phyloP scores from a whole-genome alignment of 345 rosid genomes.

The Gossypium anomalum region DNA sequence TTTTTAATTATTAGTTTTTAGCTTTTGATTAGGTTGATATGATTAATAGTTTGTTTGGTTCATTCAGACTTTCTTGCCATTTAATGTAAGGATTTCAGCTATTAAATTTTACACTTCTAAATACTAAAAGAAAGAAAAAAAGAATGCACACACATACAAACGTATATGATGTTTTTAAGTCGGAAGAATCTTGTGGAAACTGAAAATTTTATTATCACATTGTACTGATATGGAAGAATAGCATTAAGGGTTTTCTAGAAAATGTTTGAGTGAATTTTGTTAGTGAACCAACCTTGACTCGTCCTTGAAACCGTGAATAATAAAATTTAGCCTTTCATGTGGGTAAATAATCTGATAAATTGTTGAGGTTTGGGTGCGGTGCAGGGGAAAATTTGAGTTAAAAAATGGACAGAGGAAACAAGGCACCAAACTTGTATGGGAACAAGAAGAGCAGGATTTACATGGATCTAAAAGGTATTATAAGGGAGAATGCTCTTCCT shows the following conservation, averaged over 20 bases:
- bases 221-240: background rate
- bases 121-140: background rate
- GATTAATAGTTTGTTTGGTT: conserved; percentile 11
- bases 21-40: background rate
- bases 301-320: background rate
- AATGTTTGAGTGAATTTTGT: background rate
- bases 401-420: conserved; percentile 22
- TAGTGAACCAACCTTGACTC: background rate
- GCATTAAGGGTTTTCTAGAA: too few relatives aligned
- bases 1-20: background rate
- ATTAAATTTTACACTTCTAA: background rate
- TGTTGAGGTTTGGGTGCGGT: conserved; percentile 5
- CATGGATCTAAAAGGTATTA: conserved; percentile 37
- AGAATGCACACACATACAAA: too few relatives aligned
- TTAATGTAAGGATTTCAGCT: background rate
- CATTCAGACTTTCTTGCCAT: background rate
- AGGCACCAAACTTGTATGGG: background rate
- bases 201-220: background rate
- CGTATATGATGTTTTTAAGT: background rate
- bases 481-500: conserved; percentile 41
- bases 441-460: conserved; percentile 25
- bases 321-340: too few relatives aligned
- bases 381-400: background rate
- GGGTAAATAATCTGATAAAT: too few relatives aligned
- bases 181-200: too few relatives aligned